Conservation (phyloP, 305 asterid genomes). For the Fraxinus platypoda region DNA sequence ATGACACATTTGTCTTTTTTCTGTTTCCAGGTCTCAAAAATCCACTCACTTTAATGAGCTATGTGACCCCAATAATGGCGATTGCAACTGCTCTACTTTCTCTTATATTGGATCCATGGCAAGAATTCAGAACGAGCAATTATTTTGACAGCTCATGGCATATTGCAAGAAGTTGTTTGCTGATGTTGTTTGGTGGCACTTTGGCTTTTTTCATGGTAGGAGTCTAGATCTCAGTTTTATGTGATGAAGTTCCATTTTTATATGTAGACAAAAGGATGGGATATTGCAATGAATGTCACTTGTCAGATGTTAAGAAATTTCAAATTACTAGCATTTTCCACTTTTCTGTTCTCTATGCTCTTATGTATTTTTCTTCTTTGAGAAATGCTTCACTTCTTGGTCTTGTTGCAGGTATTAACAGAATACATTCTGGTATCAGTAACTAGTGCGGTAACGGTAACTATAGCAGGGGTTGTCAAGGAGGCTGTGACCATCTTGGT, state of each 20-base stretch:
- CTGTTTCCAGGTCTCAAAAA: conserved; percentile 75
- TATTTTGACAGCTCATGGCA: conserved; percentile 92
- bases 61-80: conserved; percentile 95
- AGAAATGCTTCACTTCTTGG: not conserved
- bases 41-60: conserved; percentile 96
- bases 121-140: conserved; percentile 56
- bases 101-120: conserved; percentile 88
- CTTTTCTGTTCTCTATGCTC: conserved; percentile 1
- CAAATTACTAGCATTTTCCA: not conserved
- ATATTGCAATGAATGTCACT: not conserved
- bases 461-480: conserved; percentile 98
- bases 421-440: conserved; percentile 90
- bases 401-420: conserved; percentile 76
- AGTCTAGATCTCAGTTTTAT: not conserved
- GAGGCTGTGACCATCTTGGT: conserved; percentile 98
- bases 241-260: not conserved
- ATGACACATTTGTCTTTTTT: conserved; percentile 14
- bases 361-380: conserved; percentile 7
- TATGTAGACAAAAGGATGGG: conserved; percentile 1
- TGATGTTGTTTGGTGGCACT: conserved; percentile 96
- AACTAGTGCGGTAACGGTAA: conserved; percentile 97
- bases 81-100: conserved; percentile 83
- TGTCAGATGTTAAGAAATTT: not conserved
- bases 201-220: conserved; percentile 97
- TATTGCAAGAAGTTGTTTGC: conserved; percentile 71